phyloP scores from a whole-genome alignment of 129 eudicot genomes.

The Artemisia tridentata region DNA sequence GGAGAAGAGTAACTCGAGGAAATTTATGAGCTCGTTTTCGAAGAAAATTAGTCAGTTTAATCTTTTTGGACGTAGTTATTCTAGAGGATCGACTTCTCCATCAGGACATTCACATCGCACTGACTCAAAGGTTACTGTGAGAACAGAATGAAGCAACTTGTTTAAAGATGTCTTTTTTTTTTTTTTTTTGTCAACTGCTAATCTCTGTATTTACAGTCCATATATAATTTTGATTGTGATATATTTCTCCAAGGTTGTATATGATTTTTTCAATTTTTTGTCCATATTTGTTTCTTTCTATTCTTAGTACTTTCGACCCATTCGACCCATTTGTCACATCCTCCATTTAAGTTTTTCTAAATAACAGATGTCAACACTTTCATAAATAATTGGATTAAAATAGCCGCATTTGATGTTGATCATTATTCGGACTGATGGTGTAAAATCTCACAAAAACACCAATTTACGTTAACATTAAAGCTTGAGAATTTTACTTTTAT shows the following conservation, averaged over 20 bases:
- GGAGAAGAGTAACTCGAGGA: conserved; percentile 68
- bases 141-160: conserved; percentile 34
- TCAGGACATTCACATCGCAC: conserved; percentile 76
- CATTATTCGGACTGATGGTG: background rate
- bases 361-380: too few relatives aligned
- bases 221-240: conserved; percentile 1
- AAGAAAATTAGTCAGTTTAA: conserved; percentile 66
- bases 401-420: background rate
- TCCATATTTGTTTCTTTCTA: too few relatives aligned
- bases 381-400: background rate
- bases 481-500: background rate
- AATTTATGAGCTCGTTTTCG: conserved; percentile 80
- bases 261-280: conserved; percentile 7
- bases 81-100: conserved; percentile 79
- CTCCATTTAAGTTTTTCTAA: too few relatives aligned
- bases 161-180: conserved; percentile 12
- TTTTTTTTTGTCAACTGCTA: background rate
- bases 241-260: conserved; percentile 30
- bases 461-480: background rate
- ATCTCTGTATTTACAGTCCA: conserved; percentile 9
- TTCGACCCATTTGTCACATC: too few relatives aligned
- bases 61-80: conserved; percentile 69
- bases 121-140: conserved; percentile 69
- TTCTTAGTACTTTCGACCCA: too few relatives aligned
- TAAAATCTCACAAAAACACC: background rate